Conservation (phyloP, 192 early-diverging fungal species). For the Obelidium mucronatum region DNA sequence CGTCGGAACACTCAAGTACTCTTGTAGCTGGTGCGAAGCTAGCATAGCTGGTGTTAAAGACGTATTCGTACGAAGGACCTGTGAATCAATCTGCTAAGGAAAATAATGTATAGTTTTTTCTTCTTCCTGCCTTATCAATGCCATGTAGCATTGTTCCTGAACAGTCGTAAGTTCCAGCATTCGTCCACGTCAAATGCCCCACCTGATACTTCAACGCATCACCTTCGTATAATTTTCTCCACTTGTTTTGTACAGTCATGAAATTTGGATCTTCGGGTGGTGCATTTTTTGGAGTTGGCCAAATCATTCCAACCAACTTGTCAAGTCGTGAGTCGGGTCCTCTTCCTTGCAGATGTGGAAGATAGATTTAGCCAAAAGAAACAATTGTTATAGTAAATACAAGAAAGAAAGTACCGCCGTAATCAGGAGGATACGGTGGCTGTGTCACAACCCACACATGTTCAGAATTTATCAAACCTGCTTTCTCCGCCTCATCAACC, state of each 20-base stretch:
- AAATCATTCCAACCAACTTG: neutral
- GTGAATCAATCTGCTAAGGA: no score
- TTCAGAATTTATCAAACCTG: neutral
- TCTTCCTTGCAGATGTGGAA: neutral
- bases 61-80: neutral
- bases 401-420: neutral
- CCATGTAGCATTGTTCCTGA: constrained; percentile 11
- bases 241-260: neutral
- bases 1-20: neutral
- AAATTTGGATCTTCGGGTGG: neutral
- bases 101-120: no score
- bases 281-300: neutral
- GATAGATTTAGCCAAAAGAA: no score
- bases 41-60: neutral
- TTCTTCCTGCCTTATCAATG: constrained; percentile 3
- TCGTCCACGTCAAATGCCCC: constrained; percentile 1
- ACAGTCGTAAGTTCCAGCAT: constrained; percentile 11
- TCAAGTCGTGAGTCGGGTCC: neutral
- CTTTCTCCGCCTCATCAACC: neutral
- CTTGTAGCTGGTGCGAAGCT: neutral
- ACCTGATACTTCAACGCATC: constrained; percentile 4
- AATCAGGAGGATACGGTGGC: constrained; percentile 10
- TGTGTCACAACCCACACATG: constrained; percentile 7
- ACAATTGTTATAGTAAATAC: neutral
- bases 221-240: neutral